Evolutionary conservation across 768 basidiomycete genomes (phyloP).

Genomic region (Lactifluus piperatus): DNA sequence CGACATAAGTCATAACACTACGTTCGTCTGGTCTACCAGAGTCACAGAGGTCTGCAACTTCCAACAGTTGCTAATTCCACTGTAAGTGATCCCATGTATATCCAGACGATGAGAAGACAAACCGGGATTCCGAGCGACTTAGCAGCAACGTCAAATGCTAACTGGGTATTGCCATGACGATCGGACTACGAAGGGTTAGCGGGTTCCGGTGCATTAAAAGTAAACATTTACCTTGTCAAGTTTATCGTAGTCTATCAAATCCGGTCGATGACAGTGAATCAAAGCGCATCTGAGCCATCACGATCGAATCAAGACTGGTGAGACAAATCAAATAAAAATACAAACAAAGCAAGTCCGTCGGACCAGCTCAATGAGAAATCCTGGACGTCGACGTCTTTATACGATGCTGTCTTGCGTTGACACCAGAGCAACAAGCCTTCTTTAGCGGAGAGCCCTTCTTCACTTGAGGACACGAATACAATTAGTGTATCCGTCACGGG

Average conservation of each 20-base stretch:
- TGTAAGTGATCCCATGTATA: constrained; percentile 1
- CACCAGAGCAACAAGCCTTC: constrained; percentile 97
- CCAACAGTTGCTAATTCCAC: constrained; percentile 69
- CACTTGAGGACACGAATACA: constrained; percentile 39
- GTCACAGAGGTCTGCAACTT: constrained; percentile 93
- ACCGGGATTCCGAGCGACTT: constrained; percentile 89
- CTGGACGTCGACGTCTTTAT: constrained; percentile 87
- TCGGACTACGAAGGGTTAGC: constrained; percentile 43
- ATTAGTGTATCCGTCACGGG: neutral
- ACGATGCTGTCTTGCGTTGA: constrained; percentile 89
- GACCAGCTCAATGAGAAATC: constrained; percentile 92
- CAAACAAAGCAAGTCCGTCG: constrained; percentile 91
- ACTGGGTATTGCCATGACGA: constrained; percentile 70
- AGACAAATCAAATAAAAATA: constrained; percentile 29
- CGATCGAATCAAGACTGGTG: constrained; percentile 6
- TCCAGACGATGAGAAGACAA: neutral
- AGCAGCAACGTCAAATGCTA: constrained; percentile 85
- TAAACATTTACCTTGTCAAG: constrained; percentile 63
- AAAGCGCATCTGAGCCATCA: constrained; percentile 72
- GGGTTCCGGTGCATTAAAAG: neutral
- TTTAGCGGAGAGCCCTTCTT: constrained; percentile 97
- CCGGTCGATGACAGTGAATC: constrained; percentile 96
- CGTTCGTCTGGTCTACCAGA: constrained; percentile 86
- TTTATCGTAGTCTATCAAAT: constrained; percentile 82
- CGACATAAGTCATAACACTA: constrained; percentile 97